Conservation (phyloP, 495 filamentous ascomycete species). For the Clohesyomyces aquaticus region DNA sequence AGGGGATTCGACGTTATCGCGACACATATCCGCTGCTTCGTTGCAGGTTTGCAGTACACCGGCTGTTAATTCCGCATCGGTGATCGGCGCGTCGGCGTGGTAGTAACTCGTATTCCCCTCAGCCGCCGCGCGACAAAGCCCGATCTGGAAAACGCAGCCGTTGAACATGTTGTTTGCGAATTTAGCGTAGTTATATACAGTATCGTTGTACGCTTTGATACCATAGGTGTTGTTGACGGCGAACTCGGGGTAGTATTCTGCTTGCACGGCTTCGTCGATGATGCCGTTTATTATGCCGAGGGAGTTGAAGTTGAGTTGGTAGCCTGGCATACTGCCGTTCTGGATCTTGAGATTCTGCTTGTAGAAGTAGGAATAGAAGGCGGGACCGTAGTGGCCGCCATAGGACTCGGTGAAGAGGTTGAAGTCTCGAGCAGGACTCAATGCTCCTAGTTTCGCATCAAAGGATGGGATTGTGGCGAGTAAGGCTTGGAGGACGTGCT, state of each 20-base stretch:
- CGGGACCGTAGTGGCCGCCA: conserved; percentile 55
- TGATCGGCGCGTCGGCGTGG: conserved; percentile 22
- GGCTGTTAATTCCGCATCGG: too few species aligned
- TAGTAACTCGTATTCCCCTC: conserved; percentile 1
- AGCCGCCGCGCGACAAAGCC: conserved; percentile 47
- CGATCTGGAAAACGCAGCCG: conserved; percentile 47
- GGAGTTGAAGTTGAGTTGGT: conserved; percentile 60
- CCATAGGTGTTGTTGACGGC: conserved; percentile 78
- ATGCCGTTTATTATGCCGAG: conserved; percentile 67
- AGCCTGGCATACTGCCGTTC: conserved; percentile 52
- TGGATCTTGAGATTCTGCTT: conserved; percentile 61
- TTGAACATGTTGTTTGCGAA: conserved; percentile 52
- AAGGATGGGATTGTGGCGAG: conserved; percentile 46
- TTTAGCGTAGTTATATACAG: conserved; percentile 54
- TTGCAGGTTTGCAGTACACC: too few species aligned
- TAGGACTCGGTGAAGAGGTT: conserved; percentile 63
- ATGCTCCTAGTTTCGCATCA: conserved; percentile 47
- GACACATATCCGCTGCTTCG: conserved; percentile 51
- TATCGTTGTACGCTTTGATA: conserved; percentile 64
- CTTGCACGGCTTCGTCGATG: conserved; percentile 72
- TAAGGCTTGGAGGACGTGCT: conserved; percentile 55
- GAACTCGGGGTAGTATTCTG: conserved; percentile 66
- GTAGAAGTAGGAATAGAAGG: conserved; percentile 64
- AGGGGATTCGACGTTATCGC: conserved; percentile 51
- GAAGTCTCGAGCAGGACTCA: conserved; percentile 52